phyloP scores from a whole-genome alignment of 306 rosid species.

The Malus orientalis region DNA sequence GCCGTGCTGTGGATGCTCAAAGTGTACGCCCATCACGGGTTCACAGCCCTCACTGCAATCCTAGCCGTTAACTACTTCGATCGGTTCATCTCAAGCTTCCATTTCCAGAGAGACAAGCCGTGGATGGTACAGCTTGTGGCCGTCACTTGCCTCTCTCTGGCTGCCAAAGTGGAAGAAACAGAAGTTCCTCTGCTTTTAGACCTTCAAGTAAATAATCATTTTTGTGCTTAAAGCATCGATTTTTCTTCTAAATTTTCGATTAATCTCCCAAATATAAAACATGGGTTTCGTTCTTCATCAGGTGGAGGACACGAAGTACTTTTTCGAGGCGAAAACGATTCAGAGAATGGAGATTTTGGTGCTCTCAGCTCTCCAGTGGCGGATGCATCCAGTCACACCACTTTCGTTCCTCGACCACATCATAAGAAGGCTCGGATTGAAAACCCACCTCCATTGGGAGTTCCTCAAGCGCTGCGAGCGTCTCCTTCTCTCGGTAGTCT shows the following conservation, averaged over 20 bases:
- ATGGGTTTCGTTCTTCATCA: constrained; percentile 23
- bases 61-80: constrained; percentile 72
- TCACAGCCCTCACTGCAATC: constrained; percentile 72
- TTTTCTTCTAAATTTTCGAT: background rate
- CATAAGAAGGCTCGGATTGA: constrained; percentile 68
- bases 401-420: constrained; percentile 76
- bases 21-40: constrained; percentile 63
- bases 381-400: constrained; percentile 94
- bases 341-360: constrained; percentile 92
- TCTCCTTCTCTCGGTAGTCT: constrained; percentile 56
- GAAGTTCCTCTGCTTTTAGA: constrained; percentile 86
- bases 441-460: constrained; percentile 56
- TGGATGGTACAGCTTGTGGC: constrained; percentile 88
- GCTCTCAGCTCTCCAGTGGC: constrained; percentile 73
- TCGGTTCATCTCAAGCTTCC: constrained; percentile 49
- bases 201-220: constrained; percentile 51
- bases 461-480: constrained; percentile 67
- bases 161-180: constrained; percentile 94
- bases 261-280: background rate
- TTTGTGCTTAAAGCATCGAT: background rate
- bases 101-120: constrained; percentile 71
- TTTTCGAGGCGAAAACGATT: constrained; percentile 76
- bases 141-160: constrained; percentile 84
- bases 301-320: constrained; percentile 54
- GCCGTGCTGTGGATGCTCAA: constrained; percentile 80